A percentile compares a stretch with the other conserved stretches of the same genome.
Evolutionary conservation across 208 protist species (phyloP).

Genomic region (Porcisia hertigi): DNA sequence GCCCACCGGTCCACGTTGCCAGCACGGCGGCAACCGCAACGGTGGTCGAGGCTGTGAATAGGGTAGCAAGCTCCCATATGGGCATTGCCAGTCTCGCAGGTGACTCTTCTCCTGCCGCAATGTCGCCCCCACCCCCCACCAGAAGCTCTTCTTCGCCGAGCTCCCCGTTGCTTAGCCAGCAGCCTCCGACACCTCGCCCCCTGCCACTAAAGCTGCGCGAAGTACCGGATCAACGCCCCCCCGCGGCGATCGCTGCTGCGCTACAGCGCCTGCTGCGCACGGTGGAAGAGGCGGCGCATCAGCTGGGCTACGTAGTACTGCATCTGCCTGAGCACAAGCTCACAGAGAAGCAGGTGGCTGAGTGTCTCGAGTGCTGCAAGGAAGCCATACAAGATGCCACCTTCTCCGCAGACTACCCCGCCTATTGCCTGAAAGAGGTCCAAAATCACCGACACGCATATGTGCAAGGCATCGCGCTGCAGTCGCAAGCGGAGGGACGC

Average conservation of each 20-base stretch:
- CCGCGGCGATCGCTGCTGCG: constrained; percentile 16
- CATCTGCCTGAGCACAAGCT: constrained; percentile 50
- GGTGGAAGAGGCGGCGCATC: constrained; percentile 30
- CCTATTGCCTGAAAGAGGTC: constrained; percentile 76
- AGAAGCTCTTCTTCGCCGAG: not conserved
- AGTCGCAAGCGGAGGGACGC: constrained; percentile 1
- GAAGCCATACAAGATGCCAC: constrained; percentile 67
- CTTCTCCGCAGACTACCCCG: constrained; percentile 76
- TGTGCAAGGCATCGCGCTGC: constrained; percentile 69
- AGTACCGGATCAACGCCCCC: constrained; percentile 56
- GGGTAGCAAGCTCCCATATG: not conserved
- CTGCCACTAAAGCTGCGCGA: constrained; percentile 64
- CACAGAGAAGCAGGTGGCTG: constrained; percentile 40
- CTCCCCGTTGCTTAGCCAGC: constrained; percentile 16
- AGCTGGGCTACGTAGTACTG: constrained; percentile 46
- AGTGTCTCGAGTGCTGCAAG: constrained; percentile 66
- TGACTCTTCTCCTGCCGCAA: not conserved
- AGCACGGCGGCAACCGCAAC: not conserved
- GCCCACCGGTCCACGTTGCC: not conserved
- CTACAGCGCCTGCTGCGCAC: constrained; percentile 32
- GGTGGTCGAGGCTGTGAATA: constrained; percentile 2
- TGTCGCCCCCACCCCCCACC: constrained; percentile 9
- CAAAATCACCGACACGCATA: constrained; percentile 51
- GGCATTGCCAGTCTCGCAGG: not conserved
- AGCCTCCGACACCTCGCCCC: constrained; percentile 51